Conservation (phyloP, 768 basidiomycete genomes). For the Suillus americanus region DNA sequence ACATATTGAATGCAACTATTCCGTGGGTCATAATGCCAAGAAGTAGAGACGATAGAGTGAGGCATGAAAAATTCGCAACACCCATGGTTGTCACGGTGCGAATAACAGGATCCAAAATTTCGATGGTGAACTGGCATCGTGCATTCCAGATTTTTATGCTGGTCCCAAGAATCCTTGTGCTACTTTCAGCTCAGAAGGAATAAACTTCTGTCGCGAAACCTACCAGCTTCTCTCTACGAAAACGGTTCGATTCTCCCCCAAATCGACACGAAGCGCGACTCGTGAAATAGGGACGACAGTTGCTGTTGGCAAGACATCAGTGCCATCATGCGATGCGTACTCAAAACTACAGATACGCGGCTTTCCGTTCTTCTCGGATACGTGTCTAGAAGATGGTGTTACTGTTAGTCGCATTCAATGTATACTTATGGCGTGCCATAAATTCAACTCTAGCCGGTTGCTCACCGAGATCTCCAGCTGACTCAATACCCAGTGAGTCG, state of each 20-base stretch:
- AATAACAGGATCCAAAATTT: background rate
- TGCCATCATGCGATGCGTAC: background rate
- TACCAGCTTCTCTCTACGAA: background rate
- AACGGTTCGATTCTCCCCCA: background rate
- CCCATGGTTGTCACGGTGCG: background rate
- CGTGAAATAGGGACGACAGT: background rate
- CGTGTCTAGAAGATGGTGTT: background rate
- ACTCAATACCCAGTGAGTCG: background rate
- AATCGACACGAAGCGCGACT: background rate
- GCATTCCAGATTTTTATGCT: background rate
- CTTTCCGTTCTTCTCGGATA: background rate
- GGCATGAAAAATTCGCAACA: background rate
- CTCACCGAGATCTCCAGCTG: background rate
- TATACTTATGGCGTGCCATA: background rate
- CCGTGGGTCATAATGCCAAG: background rate
- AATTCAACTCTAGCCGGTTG: background rate
- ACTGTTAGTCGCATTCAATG: background rate
- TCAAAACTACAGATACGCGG: background rate
- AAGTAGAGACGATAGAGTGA: background rate
- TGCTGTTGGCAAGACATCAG: slow-evolving; percentile 3
- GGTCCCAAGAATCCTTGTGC: background rate
- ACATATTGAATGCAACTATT: slow-evolving; percentile 25
- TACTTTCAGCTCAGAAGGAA: background rate
- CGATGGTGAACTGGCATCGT: background rate
- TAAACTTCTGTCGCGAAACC: background rate